These are phyloP conservation scores for Nakazawaea laoshanensis DNA, from an alignment of 805 yeast genomes.

Conservation along the genomic window DNA sequence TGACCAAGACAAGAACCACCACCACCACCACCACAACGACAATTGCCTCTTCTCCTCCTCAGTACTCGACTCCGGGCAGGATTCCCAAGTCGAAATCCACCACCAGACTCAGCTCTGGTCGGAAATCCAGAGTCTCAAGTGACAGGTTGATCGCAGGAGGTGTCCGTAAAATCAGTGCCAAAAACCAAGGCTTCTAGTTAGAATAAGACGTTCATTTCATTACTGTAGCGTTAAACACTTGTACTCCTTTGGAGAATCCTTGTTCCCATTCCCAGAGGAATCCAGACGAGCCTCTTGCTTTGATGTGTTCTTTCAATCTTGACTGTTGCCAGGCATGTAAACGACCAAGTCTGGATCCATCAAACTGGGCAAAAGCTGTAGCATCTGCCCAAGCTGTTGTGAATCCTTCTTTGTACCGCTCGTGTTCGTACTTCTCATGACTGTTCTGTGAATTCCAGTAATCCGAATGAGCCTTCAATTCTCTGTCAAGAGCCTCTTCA, in stretches of 20 bases:
- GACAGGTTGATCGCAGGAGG: constrained; percentile 25
- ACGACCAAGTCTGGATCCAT: constrained; percentile 72
- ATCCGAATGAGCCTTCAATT: constrained; percentile 37
- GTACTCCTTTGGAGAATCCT: constrained; percentile 64
- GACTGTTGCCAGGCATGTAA: constrained; percentile 57
- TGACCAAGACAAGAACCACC: constrained; percentile 39
- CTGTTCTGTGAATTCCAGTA: constrained; percentile 64
- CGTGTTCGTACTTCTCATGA: constrained; percentile 64
- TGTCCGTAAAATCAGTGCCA: constrained; percentile 23
- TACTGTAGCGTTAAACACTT: constrained; percentile 22
- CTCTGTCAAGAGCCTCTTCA: constrained; percentile 28
- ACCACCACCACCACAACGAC: constrained; percentile 33
- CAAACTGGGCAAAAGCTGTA: constrained; percentile 54
- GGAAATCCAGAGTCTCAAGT: constrained; percentile 17
- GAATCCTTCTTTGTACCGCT: constrained; percentile 77
- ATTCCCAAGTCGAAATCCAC: constrained; percentile 22
- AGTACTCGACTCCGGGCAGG: constrained; percentile 13
- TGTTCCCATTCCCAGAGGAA: constrained; percentile 86
- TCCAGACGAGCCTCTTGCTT: constrained; percentile 43
- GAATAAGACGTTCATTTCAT: not conserved
- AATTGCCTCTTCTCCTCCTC: constrained; percentile 19
- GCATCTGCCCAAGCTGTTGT: constrained; percentile 70
- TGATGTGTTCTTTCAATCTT: constrained; percentile 54
- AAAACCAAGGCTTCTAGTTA: too few species aligned
- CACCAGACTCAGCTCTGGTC: constrained; percentile 13